Percentiles rank a stretch among this genome's conserved stretches.
Conservation (phyloP, 768 basidiomycete species). For the Russula sp. region DNA sequence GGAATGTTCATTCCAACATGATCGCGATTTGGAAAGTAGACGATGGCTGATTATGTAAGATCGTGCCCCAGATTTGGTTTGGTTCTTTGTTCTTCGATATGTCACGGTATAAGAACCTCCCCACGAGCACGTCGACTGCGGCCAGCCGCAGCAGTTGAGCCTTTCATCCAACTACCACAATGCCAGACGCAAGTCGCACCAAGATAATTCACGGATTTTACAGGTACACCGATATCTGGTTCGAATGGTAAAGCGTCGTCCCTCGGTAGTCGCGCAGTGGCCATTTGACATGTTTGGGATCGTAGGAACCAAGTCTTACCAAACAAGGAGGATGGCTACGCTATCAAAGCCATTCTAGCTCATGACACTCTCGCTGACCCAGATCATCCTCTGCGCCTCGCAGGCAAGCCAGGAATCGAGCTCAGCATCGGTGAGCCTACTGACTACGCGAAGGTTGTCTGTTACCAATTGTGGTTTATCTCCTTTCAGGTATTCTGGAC, state of each 20-base stretch:
- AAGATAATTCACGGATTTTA: constrained; percentile 50
- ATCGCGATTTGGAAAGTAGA: constrained; percentile 17
- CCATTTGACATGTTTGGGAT: constrained; percentile 6
- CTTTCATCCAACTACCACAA: constrained; percentile 12
- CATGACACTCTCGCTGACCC: constrained; percentile 64
- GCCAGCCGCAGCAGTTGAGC: constrained; percentile 1
- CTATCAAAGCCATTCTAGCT: constrained; percentile 65
- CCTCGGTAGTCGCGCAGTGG: neutral
- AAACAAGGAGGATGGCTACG: constrained; percentile 50
- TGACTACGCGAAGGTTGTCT: neutral
- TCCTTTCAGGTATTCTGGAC: constrained; percentile 49
- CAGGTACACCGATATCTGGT: constrained; percentile 81
- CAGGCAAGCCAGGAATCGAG: constrained; percentile 60
- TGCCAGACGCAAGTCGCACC: constrained; percentile 40
- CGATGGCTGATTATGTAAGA: constrained; percentile 5
- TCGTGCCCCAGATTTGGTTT: neutral
- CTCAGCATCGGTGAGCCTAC: constrained; percentile 55
- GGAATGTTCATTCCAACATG: constrained; percentile 22
- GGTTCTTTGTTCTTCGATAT: too few relatives aligned
- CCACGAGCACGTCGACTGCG: neutral
- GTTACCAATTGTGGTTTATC: neutral
- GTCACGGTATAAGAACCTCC: neutral
- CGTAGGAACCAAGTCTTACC: constrained; percentile 52
- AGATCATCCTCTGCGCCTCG: constrained; percentile 63
- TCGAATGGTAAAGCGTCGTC: constrained; percentile 51